phyloP scores from a whole-genome alignment of 164 flowering plant species.

The Santalum album region DNA sequence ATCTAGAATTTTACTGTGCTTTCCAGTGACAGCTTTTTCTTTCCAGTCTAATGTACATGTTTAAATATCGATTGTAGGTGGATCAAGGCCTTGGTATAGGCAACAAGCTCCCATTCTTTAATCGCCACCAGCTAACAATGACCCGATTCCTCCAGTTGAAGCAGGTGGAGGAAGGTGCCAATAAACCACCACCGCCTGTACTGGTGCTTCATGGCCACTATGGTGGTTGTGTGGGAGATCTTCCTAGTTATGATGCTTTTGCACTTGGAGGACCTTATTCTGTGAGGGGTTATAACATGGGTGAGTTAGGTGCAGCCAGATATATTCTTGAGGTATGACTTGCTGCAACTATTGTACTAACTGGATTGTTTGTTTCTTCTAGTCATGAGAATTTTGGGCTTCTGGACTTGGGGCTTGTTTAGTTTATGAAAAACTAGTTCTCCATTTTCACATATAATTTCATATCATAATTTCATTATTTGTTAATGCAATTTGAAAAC shows the following conservation, averaged over 20 bases:
- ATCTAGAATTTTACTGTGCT: no score
- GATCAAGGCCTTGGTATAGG: conserved; percentile 97
- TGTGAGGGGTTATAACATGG: conserved; percentile 98
- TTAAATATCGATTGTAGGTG: conserved; percentile 48
- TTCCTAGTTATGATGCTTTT: conserved; percentile 97
- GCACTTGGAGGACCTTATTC: conserved; percentile 98
- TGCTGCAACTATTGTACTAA: no score
- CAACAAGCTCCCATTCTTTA: conserved; percentile 85
- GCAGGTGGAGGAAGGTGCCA: conserved; percentile 88
- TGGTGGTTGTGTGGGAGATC: conserved; percentile 99
- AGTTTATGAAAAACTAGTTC: no score
- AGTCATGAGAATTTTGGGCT: no score
- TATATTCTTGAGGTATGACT: conserved; percentile 81
- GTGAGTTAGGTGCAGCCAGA: conserved; percentile 96
- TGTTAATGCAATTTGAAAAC: no score
- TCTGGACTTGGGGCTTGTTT: no score
- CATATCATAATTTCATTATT: no score
- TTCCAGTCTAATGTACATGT: not conserved
- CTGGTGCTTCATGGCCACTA: conserved; percentile 94
- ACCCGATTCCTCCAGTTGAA: conserved; percentile 79
- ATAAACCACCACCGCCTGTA: conserved; percentile 90
- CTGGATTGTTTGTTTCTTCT: no score
- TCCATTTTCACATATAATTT: no score
- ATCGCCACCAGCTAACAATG: conserved; percentile 84
- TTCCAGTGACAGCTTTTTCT: not conserved